A percentile compares a stretch with the other conserved stretches of the same genome.
Evolutionary conservation across 495 filamentous ascomycete genomes (phyloP).

Genomic region (Thermochaetoides thermophila): DNA sequence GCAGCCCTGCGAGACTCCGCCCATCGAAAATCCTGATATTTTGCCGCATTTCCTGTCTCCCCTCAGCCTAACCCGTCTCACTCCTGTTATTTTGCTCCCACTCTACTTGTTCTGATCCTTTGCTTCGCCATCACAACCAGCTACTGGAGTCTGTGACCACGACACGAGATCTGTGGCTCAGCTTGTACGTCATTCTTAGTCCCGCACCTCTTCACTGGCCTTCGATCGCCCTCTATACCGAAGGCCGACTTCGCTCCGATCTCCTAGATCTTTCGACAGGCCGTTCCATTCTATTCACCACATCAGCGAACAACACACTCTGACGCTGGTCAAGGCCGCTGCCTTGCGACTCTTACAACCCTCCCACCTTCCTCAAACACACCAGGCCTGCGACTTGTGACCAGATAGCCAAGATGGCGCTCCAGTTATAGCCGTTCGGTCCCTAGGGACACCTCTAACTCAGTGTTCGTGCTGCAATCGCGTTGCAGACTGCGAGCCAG

Average conservation of each 20-base stretch:
- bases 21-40: constrained; percentile 19
- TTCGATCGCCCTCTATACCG: too few relatives aligned
- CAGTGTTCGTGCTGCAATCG: constrained; percentile 11
- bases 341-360: constrained; percentile 12
- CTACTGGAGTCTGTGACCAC: too few relatives aligned
- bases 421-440: constrained; percentile 41
- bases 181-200: constrained; percentile 10
- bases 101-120: constrained; percentile 1
- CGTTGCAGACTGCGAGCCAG: constrained; percentile 10
- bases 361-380: constrained; percentile 8
- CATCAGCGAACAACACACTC: neutral
- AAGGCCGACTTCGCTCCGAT: constrained; percentile 2
- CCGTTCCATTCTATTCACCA: too few relatives aligned
- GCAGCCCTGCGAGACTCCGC: constrained; percentile 8
- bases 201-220: neutral
- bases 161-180: neutral
- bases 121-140: neutral
- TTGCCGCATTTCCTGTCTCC: constrained; percentile 11
- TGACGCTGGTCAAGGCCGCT: constrained; percentile 10
- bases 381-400: constrained; percentile 6
- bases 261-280: too few relatives aligned
- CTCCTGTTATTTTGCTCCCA: constrained; percentile 1
- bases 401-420: constrained; percentile 22
- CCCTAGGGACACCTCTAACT: constrained; percentile 42
- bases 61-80: too few relatives aligned